Evolutionary conservation across 2,329 filamentous ascomycete genomes (phyloP).

Genomic region (Alternaria sp.): DNA sequence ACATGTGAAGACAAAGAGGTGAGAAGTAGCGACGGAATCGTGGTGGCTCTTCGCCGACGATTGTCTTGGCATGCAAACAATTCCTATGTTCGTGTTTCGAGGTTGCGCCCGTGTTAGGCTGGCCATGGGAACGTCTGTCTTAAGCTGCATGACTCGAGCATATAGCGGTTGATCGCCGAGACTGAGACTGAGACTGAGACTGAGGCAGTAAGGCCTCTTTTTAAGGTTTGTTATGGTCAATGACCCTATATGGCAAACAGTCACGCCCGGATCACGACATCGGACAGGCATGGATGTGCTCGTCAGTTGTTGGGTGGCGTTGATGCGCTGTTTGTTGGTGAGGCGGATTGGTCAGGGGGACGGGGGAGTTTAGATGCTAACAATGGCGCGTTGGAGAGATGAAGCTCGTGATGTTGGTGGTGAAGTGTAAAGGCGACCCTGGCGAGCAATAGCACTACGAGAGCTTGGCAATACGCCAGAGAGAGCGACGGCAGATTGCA

Average conservation of each 20-base stretch:
- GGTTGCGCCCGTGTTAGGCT: neutral
- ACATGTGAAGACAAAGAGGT: neutral
- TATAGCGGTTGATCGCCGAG: neutral
- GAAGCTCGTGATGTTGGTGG: slow-evolving; percentile 5
- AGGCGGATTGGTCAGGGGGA: slow-evolving; percentile 1
- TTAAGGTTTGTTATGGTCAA: slow-evolving; percentile 2
- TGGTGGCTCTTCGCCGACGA: neutral
- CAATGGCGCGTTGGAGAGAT: neutral
- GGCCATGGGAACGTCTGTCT: neutral
- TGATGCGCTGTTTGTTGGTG: neutral
- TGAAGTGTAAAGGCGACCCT: neutral
- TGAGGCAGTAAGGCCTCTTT: neutral
- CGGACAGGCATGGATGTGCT: neutral
- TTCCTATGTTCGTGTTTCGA: neutral
- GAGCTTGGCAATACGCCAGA: slow-evolving; percentile 24
- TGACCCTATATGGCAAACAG: neutral
- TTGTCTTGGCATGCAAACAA: neutral
- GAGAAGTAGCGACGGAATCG: neutral
- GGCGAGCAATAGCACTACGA: slow-evolving; percentile 7
- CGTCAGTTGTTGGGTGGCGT: neutral
- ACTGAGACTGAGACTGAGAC: neutral
- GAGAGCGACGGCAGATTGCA: slow-evolving; percentile 17
- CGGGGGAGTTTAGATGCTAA: neutral
- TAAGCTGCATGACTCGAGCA: slow-evolving; percentile 6
- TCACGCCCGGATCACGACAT: neutral